Percentiles rank a stretch among this genome's conserved stretches.
Evolutionary conservation across 2,329 filamentous ascomycete species (phyloP).

Genomic region (Penicillium sp.): DNA sequence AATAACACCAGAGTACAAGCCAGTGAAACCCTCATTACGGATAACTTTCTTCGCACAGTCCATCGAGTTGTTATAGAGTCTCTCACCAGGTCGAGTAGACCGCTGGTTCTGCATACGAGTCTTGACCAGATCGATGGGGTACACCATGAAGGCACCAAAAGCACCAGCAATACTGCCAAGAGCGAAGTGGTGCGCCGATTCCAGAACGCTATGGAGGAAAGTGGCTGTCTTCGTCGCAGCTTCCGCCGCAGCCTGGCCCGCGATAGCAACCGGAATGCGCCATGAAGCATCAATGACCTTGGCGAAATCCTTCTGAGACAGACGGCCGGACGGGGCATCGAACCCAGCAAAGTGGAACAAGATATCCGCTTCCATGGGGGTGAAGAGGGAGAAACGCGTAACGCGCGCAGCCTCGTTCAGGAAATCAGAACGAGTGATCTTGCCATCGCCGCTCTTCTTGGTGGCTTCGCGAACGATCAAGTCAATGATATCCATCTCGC

Average conservation of each 20-base stretch:
- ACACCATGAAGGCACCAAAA: conserved; percentile 99
- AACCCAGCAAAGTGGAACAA: conserved; percentile 97
- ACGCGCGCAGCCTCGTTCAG: conserved; percentile 89
- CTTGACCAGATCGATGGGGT: conserved; percentile 98
- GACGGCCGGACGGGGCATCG: conserved; percentile 83
- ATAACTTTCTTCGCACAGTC: conserved; percentile 95
- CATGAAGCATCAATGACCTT: conserved; percentile 95
- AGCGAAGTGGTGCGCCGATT: conserved; percentile 86
- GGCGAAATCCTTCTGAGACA: conserved; percentile 82
- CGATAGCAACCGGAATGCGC: conserved; percentile 68
- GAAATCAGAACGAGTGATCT: conserved; percentile 93
- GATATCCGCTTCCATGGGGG: conserved; percentile 98
- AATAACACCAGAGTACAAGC: conserved; percentile 91
- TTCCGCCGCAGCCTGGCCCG: conserved; percentile 54
- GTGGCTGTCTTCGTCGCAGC: conserved; percentile 60
- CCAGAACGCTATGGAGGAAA: conserved; percentile 67
- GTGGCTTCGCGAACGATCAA: conserved; percentile 88
- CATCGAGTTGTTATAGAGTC: conserved; percentile 94
- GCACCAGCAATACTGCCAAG: conserved; percentile 90
- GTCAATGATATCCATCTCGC: conserved; percentile 97
- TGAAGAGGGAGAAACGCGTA: conserved; percentile 94
- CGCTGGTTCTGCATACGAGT: conserved; percentile 98
- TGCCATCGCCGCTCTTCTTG: conserved; percentile 80
- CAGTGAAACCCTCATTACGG: conserved; percentile 85
- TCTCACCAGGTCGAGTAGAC: conserved; percentile 76